These are phyloP conservation scores for Termitomyces sp. DNA, from an alignment of 768 basidiomycete species.

Conservation along the genomic window DNA sequence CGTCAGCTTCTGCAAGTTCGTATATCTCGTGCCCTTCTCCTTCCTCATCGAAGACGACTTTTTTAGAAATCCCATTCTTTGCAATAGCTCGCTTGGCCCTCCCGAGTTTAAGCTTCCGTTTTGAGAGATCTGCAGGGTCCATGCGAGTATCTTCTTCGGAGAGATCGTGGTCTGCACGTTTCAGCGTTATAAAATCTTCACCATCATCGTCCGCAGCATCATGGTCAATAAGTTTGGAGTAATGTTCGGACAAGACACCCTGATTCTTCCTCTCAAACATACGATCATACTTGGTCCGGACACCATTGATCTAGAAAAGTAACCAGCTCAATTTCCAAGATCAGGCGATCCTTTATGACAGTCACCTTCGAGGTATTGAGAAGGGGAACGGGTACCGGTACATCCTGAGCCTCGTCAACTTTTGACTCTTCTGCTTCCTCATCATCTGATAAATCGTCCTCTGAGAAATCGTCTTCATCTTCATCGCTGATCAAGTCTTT, in stretches of 20 bases:
- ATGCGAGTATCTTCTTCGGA: constrained; percentile 22
- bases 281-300: constrained; percentile 92
- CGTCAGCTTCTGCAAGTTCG: constrained; percentile 74
- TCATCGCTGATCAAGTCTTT: constrained; percentile 8
- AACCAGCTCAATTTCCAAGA: background rate
- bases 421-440: constrained; percentile 20
- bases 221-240: constrained; percentile 81
- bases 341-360: background rate
- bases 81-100: constrained; percentile 67
- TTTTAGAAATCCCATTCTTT: constrained; percentile 58
- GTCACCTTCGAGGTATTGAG: constrained; percentile 37
- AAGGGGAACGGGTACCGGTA: background rate
- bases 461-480: background rate
- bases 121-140: constrained; percentile 57
- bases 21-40: constrained; percentile 79
- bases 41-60: constrained; percentile 87
- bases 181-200: constrained; percentile 92
- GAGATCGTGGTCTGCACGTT: constrained; percentile 84
- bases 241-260: constrained; percentile 85
- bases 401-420: constrained; percentile 15
- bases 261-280: constrained; percentile 99
- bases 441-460: constrained; percentile 5
- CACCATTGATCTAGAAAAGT: constrained; percentile 27
- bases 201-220: constrained; percentile 34
- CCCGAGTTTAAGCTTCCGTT: constrained; percentile 76